Evolutionary conservation across 2,329 filamentous ascomycete species (phyloP).

Genomic region (Hortaea sp.): DNA sequence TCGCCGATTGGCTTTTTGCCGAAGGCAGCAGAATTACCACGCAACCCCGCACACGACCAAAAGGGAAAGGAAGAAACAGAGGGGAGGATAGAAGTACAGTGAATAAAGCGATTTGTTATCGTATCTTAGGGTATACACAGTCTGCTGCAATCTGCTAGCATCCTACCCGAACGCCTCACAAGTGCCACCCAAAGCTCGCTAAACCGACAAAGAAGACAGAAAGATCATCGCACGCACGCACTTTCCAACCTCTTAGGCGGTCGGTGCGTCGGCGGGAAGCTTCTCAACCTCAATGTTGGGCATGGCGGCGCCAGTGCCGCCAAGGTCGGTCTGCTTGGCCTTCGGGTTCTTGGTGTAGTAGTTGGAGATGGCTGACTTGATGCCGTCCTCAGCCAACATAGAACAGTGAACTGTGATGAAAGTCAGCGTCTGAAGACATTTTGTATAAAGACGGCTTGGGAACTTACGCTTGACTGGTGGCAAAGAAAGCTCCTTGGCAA

Average conservation of each 20-base stretch:
- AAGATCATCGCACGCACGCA: background rate
- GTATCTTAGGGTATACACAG: constrained; percentile 2
- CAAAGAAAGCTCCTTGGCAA: constrained; percentile 87
- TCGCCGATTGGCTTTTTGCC: too few species aligned
- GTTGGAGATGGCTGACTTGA: constrained; percentile 83
- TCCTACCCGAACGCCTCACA: background rate
- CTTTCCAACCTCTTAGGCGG: background rate
- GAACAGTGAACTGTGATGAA: constrained; percentile 66
- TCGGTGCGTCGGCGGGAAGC: constrained; percentile 26
- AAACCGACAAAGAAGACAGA: constrained; percentile 1
- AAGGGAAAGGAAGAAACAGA: background rate
- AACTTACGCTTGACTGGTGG: constrained; percentile 76
- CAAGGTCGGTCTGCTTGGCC: constrained; percentile 61
- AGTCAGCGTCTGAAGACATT: background rate
- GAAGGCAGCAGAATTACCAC: too few species aligned
- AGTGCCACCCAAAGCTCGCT: constrained; percentile 4
- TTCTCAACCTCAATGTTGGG: constrained; percentile 55
- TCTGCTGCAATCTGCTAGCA: background rate
- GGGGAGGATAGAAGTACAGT: background rate
- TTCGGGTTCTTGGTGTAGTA: constrained; percentile 88
- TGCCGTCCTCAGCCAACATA: constrained; percentile 85
- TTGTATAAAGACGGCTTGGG: background rate
- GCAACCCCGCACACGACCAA: background rate
- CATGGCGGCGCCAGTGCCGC: constrained; percentile 61
- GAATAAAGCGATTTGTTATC: background rate